These are phyloP conservation scores for Pascua guehoae DNA, from an alignment of 1,284 basidiomycete species.

Conservation along the genomic window DNA sequence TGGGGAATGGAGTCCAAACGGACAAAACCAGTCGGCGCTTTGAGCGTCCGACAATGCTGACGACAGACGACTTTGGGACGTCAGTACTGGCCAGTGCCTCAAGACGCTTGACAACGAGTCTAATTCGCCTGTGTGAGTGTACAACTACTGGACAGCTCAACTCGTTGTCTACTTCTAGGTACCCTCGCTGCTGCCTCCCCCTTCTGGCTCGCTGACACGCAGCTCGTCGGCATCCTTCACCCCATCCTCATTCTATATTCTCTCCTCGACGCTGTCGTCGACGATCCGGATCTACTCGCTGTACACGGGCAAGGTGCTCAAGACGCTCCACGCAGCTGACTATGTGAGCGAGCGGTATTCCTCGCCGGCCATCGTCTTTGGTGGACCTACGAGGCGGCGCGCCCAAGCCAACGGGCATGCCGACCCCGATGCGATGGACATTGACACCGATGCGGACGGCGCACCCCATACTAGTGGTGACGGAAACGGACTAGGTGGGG, in stretches of 20 bases:
- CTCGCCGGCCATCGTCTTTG: slow-evolving; percentile 33
- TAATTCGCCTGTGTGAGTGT: slow-evolving; percentile 78
- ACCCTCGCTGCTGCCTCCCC: no score
- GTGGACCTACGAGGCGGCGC: background rate
- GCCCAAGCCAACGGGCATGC: slow-evolving; percentile 4
- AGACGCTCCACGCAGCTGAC: slow-evolving; percentile 59
- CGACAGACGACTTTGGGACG: slow-evolving; percentile 88
- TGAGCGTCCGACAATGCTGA: background rate
- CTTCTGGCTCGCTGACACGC: slow-evolving; percentile 6
- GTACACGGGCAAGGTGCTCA: slow-evolving; percentile 84
- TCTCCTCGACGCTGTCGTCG: slow-evolving; percentile 86
- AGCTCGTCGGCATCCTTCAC: slow-evolving; percentile 62
- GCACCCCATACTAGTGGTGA: no score
- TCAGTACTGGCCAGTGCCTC: slow-evolving; percentile 91
- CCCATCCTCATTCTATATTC: slow-evolving; percentile 81
- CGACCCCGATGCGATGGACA: slow-evolving; percentile 6
- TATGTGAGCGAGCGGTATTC: slow-evolving; percentile 34
- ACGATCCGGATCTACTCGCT: slow-evolving; percentile 92
- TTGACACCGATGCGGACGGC: background rate
- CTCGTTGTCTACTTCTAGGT: slow-evolving; percentile 2
- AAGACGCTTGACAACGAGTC: slow-evolving; percentile 95
- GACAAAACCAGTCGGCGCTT: background rate
- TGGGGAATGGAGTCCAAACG: no score
- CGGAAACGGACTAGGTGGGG: background rate
- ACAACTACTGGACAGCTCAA: slow-evolving; percentile 8